Percentiles rank a stretch among this genome's conserved stretches.
Evolutionary conservation across 495 filamentous ascomycete species (phyloP).

Genomic region (Hypoxylon crocopeplum): DNA sequence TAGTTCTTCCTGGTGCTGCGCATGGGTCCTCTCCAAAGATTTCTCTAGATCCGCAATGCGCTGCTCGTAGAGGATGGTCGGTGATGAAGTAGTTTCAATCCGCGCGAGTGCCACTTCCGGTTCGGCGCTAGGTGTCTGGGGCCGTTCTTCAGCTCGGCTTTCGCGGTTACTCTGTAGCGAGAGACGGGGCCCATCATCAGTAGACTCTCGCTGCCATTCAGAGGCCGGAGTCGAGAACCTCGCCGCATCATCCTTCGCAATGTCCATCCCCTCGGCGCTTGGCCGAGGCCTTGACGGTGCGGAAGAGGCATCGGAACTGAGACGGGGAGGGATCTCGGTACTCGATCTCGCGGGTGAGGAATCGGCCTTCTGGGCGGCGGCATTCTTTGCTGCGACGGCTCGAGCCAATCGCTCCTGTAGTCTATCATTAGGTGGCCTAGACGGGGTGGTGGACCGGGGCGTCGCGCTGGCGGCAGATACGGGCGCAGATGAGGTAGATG

Average conservation of each 20-base stretch:
- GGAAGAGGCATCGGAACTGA: slow-evolving; percentile 28
- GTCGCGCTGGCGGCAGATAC: slow-evolving; percentile 11
- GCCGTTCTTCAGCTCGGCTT: background rate
- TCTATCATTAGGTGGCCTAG: slow-evolving; percentile 70
- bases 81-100: background rate
- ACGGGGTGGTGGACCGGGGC: slow-evolving; percentile 40
- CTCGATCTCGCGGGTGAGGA: slow-evolving; percentile 31
- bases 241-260: background rate
- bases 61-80: slow-evolving; percentile 38
- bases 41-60: slow-evolving; percentile 58
- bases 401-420: slow-evolving; percentile 85
- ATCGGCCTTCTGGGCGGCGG: slow-evolving; percentile 30
- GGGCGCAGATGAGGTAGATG: slow-evolving; percentile 37
- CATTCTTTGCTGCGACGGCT: slow-evolving; percentile 58
- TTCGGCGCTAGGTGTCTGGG: background rate
- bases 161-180: slow-evolving; percentile 10
- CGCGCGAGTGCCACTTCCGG: background rate
- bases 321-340: slow-evolving; percentile 30
- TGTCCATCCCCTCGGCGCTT: background rate
- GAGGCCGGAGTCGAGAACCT: background rate
- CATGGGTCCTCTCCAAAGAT: slow-evolving; percentile 65
- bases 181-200: background rate
- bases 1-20: slow-evolving; percentile 77
- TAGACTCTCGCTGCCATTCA: too few relatives aligned
- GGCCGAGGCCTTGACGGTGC: background rate